These are phyloP conservation scores for Bryoglossum gracile DNA, from an alignment of 495 filamentous ascomycete species.

Conservation along the genomic window DNA sequence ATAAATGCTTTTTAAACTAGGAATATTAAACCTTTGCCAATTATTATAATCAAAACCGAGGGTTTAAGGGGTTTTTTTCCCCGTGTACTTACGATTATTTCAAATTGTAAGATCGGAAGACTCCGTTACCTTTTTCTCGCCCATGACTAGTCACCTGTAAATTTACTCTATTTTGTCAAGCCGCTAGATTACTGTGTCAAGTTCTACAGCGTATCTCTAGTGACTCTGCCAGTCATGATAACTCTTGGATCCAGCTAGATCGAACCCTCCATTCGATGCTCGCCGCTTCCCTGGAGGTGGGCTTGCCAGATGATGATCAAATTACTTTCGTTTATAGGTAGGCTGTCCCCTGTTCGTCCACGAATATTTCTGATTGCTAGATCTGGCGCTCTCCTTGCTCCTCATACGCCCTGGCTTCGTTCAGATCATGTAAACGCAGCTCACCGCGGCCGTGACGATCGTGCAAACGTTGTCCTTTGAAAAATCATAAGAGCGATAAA, in stretches of 20 bases:
- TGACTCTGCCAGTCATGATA: background rate
- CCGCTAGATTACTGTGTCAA: conserved; percentile 8
- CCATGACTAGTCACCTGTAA: conserved; percentile 1
- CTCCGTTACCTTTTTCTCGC: conserved; percentile 3
- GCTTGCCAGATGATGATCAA: conserved; percentile 2
- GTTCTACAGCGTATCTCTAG: conserved; percentile 1
- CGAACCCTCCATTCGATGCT: conserved; percentile 4
- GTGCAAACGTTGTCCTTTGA: background rate
- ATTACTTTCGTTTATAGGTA: conserved; percentile 1
- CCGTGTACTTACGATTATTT: background rate
- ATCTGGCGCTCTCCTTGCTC: conserved; percentile 1
- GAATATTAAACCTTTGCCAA: too few relatives aligned
- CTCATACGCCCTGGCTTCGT: conserved; percentile 1
- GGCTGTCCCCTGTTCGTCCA: background rate
- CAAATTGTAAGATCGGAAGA: background rate
- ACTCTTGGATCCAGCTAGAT: background rate
- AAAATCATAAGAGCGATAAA: background rate
- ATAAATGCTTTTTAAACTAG: too few relatives aligned
- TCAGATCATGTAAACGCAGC: background rate
- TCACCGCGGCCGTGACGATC: background rate
- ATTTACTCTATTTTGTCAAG: background rate
- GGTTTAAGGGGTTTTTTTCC: background rate
- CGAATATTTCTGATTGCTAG: background rate
- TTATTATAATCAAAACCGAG: conserved; percentile 24
- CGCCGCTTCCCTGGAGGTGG: background rate